Conservation (phyloP, 2,329 filamentous ascomycete genomes). For the Cryphonectria carpinicola region DNA sequence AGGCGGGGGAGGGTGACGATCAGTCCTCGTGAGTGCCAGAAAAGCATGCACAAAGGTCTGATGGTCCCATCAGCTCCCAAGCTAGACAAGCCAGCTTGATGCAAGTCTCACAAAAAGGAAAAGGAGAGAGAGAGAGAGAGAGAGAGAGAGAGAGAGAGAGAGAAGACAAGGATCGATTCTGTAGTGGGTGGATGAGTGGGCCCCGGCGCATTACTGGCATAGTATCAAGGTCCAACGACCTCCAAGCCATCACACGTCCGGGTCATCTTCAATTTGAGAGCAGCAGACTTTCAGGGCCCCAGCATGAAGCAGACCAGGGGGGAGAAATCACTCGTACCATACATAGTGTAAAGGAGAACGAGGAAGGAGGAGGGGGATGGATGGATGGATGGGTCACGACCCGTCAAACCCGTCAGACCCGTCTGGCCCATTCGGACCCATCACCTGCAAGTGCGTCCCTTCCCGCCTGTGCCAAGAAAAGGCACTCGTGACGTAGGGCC, state of each 20-base stretch:
- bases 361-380: too few relatives aligned
- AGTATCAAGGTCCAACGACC: background rate
- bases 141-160: background rate
- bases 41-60: background rate
- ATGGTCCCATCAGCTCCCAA: background rate
- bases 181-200: background rate
- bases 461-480: slow-evolving; percentile 13
- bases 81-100: background rate
- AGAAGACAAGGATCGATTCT: background rate
- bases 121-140: background rate
- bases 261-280: slow-evolving; percentile 2
- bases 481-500: slow-evolving; percentile 13
- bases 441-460: slow-evolving; percentile 16
- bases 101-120: background rate
- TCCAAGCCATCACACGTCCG: background rate
- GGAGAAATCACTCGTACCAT: background rate
- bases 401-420: background rate
- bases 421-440: background rate
- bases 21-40: background rate
- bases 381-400: background rate
- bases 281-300: background rate
- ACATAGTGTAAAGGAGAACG: background rate
- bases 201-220: background rate
- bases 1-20: background rate
- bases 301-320: background rate